Evolutionary conservation across 345 rosid genomes (phyloP).

Genomic region (Sisymbrium irio): DNA sequence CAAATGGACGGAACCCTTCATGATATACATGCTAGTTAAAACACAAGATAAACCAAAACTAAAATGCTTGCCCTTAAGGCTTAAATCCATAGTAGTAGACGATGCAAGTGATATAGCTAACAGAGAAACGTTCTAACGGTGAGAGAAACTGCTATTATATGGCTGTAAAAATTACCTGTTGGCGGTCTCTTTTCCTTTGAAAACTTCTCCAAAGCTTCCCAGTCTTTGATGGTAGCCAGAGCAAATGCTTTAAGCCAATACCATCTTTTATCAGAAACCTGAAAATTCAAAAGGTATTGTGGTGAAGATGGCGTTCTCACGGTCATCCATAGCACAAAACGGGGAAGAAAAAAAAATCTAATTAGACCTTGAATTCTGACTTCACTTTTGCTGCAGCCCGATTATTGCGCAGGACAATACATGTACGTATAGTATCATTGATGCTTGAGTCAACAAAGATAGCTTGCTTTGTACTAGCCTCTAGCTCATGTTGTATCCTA

Average conservation of each 20-base stretch:
- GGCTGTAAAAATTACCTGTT: slow-evolving; percentile 44
- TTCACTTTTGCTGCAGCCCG: slow-evolving; percentile 68
- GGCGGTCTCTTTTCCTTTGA: slow-evolving; percentile 97
- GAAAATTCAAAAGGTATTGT: background rate
- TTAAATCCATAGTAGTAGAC: background rate
- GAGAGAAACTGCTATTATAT: background rate
- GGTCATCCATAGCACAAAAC: background rate
- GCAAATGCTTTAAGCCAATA: slow-evolving; percentile 94
- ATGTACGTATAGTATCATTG: slow-evolving; percentile 95
- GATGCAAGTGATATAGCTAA: background rate
- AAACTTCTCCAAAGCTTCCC: slow-evolving; percentile 91
- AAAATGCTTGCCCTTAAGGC: background rate
- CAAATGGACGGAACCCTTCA: slow-evolving; percentile 88
- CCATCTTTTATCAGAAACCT: slow-evolving; percentile 98
- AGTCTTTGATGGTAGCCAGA: slow-evolving; percentile 82
- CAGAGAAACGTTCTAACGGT: background rate
- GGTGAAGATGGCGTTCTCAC: slow-evolving; percentile 7
- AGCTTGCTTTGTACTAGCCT: slow-evolving; percentile 85
- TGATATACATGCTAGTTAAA: slow-evolving; percentile 12
- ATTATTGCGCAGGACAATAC: slow-evolving; percentile 83
- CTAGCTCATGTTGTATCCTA: slow-evolving; percentile 95
- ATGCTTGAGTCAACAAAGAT: slow-evolving; percentile 98
- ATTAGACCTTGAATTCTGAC: slow-evolving; percentile 54
- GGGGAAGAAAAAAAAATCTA: background rate
- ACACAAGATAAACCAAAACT: background rate